Percentiles rank a stretch among this genome's conserved stretches.
Conservation (phyloP, 805 yeast genomes). For the Yarrowia osloensis region DNA sequence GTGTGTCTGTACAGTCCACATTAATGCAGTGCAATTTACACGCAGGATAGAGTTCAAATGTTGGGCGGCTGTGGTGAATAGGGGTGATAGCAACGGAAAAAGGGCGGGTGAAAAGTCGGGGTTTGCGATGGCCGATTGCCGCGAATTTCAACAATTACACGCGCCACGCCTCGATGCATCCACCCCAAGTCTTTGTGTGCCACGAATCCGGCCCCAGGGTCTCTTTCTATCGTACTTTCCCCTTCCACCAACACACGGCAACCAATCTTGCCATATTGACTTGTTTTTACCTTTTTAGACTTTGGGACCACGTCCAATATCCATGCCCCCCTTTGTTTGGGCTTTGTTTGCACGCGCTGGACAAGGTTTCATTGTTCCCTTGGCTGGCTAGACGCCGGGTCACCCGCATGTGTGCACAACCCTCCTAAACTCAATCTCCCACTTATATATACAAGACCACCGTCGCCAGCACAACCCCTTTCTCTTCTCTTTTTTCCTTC, state of each 20-base stretch:
- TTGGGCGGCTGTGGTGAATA: constrained; percentile 23
- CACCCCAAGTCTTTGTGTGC: not conserved
- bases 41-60: not conserved
- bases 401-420: constrained; percentile 31
- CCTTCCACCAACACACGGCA: not conserved
- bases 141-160: not conserved
- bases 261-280: constrained; percentile 18
- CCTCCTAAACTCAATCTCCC: constrained; percentile 29
- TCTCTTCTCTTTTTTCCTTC: not conserved
- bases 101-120: not conserved
- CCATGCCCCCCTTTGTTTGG: constrained; percentile 21
- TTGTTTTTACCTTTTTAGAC: not conserved
- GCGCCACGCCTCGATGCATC: not conserved
- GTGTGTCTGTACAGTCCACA: not conserved
- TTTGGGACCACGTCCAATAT: constrained; percentile 14
- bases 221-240: not conserved
- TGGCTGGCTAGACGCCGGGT: constrained; percentile 29
- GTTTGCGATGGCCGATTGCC: not conserved
- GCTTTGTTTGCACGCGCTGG: constrained; percentile 12
- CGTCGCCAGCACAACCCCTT: constrained; percentile 13
- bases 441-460: constrained; percentile 27
- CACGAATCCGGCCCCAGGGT: not conserved
- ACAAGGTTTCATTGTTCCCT: constrained; percentile 23
- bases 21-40: constrained; percentile 23
- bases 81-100: not conserved